Percentiles rank a stretch among this genome's conserved stretches.
Evolutionary conservation across 306 rosid genomes (phyloP).

Genomic region (Casuarina equisetifolia): DNA sequence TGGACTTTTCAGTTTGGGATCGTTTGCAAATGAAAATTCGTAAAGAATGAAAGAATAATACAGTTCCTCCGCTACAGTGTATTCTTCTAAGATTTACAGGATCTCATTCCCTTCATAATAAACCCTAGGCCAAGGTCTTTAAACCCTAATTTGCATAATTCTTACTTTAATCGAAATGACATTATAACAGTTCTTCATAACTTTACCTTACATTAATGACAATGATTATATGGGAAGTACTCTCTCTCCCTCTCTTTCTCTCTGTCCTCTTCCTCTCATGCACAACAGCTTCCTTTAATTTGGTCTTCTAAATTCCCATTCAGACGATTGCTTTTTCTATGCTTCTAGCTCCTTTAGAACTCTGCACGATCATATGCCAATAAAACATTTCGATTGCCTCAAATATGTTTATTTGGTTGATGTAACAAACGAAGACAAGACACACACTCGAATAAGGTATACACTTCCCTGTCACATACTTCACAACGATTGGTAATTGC

Average conservation of each 20-base stretch:
- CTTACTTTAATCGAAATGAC: constrained; percentile 4
- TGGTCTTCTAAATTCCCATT: constrained; percentile 10
- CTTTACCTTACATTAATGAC: constrained; percentile 15
- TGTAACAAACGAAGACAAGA: neutral
- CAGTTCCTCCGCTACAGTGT: neutral
- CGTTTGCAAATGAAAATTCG: neutral
- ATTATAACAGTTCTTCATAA: neutral
- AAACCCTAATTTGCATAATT: constrained; percentile 35
- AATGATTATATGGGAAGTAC: constrained; percentile 3
- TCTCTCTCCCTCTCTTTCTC: neutral
- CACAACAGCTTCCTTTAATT: constrained; percentile 12
- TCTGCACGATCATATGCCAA: constrained; percentile 32
- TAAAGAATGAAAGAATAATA: neutral
- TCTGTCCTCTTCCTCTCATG: constrained; percentile 16
- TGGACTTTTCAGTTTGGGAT: neutral
- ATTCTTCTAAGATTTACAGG: neutral
- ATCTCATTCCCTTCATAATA: neutral
- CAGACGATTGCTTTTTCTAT: constrained; percentile 14
- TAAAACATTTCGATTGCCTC: neutral
- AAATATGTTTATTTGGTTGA: neutral
- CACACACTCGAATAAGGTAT: neutral
- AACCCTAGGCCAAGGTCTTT: constrained; percentile 27
- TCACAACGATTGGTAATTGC: neutral
- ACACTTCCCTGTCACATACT: neutral
- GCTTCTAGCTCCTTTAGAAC: constrained; percentile 19